Conservation (phyloP, 108 stramenopile genomes). For the Fragilaria crotonensis region DNA sequence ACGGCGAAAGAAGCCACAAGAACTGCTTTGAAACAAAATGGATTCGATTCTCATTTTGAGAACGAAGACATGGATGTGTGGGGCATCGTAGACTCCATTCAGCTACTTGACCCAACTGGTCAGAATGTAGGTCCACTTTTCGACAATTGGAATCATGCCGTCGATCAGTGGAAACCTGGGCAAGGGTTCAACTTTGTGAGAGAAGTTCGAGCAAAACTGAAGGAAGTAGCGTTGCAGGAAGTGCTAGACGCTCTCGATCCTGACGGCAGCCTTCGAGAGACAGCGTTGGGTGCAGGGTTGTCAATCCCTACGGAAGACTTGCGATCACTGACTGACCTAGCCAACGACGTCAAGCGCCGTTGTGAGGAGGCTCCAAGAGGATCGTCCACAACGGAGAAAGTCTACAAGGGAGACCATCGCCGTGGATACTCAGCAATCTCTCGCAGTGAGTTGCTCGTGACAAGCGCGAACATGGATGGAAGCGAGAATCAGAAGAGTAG, state of each 20-base stretch:
- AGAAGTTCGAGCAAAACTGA: slow-evolving; percentile 57
- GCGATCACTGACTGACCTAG: slow-evolving; percentile 40
- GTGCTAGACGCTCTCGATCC: slow-evolving; percentile 67
- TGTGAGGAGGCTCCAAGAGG: slow-evolving; percentile 45
- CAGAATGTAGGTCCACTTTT: slow-evolving; percentile 26
- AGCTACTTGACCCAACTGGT: slow-evolving; percentile 34
- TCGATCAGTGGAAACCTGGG: slow-evolving; percentile 65
- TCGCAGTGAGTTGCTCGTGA: slow-evolving; percentile 32
- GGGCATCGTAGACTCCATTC: slow-evolving; percentile 62
- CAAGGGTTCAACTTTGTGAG: slow-evolving; percentile 72
- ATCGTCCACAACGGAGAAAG: slow-evolving; percentile 32
- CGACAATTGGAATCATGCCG: slow-evolving; percentile 52
- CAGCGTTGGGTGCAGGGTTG: slow-evolving; percentile 43
- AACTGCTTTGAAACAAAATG: slow-evolving; percentile 66
- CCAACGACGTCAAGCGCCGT: slow-evolving; percentile 40
- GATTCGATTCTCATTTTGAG: slow-evolving; percentile 51
- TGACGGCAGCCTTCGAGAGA: slow-evolving; percentile 50
- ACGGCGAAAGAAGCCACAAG: slow-evolving; percentile 76
- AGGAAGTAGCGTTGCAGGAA: slow-evolving; percentile 53
- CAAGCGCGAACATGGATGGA: slow-evolving; percentile 44
- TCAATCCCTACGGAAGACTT: slow-evolving; percentile 48
- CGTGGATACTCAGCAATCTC: slow-evolving; percentile 67
- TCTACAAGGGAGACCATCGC: slow-evolving; percentile 39
- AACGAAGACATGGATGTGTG: slow-evolving; percentile 70
- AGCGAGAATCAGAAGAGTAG: slow-evolving; percentile 54